Conservation (phyloP, 345 rosid species). For the Zanthoxylum bungeanum region DNA sequence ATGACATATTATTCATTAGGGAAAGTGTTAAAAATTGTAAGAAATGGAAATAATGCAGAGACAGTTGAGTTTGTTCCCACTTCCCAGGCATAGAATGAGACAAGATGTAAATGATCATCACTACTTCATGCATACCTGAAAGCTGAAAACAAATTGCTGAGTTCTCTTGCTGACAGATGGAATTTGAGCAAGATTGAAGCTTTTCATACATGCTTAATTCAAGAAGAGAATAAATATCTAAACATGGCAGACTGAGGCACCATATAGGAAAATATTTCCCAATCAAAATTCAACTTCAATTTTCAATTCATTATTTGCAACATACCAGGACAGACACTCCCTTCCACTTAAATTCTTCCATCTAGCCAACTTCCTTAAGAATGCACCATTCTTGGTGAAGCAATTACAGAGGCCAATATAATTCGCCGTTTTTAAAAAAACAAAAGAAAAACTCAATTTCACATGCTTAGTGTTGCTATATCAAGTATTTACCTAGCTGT, state of each 20-base stretch:
- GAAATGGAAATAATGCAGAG: not conserved
- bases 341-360: not conserved
- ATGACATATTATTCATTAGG: not conserved
- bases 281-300: not conserved
- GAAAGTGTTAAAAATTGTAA: not conserved
- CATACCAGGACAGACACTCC: not conserved
- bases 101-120: not conserved
- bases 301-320: not conserved
- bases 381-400: not conserved
- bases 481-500: not conserved
- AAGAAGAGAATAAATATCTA: conserved; percentile 23
- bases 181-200: conserved; percentile 80
- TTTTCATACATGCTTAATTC: conserved; percentile 74
- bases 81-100: not conserved
- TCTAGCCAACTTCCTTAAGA: not conserved
- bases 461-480: not conserved
- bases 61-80: not conserved
- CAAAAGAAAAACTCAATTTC: too few relatives aligned
- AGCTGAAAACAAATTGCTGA: conserved; percentile 70
- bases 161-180: conserved; percentile 75
- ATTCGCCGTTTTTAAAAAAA: not conserved
- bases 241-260: not conserved
- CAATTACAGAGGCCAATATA: not conserved
- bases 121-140: conserved; percentile 53
- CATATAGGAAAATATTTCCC: not conserved